Evolutionary conservation across 495 filamentous ascomycete species (phyloP).

Genomic region (Aspergillus mulundensis): DNA sequence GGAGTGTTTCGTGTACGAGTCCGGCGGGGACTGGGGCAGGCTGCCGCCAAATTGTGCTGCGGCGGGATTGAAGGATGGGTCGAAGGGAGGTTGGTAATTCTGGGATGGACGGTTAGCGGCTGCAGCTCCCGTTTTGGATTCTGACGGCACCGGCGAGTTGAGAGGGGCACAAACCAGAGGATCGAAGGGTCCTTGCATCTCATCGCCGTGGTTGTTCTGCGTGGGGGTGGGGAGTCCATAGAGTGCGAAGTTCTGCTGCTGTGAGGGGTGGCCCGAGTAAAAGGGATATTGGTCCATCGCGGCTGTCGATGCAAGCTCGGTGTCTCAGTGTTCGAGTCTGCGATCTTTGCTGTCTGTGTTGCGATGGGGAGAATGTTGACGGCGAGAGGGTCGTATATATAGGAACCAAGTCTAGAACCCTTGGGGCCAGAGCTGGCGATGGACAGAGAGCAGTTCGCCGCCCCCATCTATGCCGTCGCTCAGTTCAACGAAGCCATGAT

Average conservation of each 20-base stretch:
- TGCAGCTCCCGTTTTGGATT: neutral
- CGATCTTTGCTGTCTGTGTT: neutral
- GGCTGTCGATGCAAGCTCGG: neutral
- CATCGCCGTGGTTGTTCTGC: slow-evolving; percentile 26
- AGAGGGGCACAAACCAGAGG: slow-evolving; percentile 21
- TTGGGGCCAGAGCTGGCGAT: neutral
- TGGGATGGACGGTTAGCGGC: slow-evolving; percentile 3
- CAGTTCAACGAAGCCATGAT: neutral
- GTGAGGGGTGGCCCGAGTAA: slow-evolving; percentile 29
- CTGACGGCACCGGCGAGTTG: neutral
- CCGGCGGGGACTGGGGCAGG: slow-evolving; percentile 42
- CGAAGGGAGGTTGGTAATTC: slow-evolving; percentile 34
- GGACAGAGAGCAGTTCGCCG: neutral
- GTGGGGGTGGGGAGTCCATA: slow-evolving; percentile 41
- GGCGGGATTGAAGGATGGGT: slow-evolving; percentile 30
- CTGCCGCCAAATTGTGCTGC: slow-evolving; percentile 27
- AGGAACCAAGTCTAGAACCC: slow-evolving; percentile 1
- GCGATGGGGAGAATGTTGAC: neutral
- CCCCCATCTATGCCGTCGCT: neutral
- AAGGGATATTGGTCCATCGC: slow-evolving; percentile 41
- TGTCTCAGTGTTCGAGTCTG: neutral
- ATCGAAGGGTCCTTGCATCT: slow-evolving; percentile 26
- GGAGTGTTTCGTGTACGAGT: slow-evolving; percentile 40
- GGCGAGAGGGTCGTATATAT: neutral
- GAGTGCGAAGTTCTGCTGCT: slow-evolving; percentile 29